A percentile compares a stretch with the other conserved stretches of the same genome.
These are phyloP conservation scores for Pestalotiopsis sp. DNA, from an alignment of 2,329 filamentous ascomycete genomes.

Conservation along the genomic window DNA sequence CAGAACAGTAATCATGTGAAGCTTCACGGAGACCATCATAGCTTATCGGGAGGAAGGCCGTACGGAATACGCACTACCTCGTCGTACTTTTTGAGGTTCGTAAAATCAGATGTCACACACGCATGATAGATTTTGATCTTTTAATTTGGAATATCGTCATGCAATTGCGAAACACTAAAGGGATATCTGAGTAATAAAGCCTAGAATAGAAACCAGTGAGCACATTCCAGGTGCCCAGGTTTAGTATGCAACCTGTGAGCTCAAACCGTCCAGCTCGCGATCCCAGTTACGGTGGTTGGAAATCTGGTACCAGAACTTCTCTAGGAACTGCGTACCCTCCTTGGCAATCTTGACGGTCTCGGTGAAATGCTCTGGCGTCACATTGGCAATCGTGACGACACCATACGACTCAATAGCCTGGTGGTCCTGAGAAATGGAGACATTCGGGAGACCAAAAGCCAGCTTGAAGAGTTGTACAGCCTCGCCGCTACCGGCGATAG, in stretches of 20 bases:
- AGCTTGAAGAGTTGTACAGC: constrained; percentile 62
- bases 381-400: constrained; percentile 66
- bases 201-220: neutral
- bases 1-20: too few species aligned
- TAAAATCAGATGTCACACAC: too few species aligned
- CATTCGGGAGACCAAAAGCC: constrained; percentile 43
- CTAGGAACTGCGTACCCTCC: constrained; percentile 67
- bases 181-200: neutral
- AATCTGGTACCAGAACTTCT: constrained; percentile 69
- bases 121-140: too few species aligned
- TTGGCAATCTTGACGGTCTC: constrained; percentile 65
- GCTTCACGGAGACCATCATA: too few species aligned
- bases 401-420: constrained; percentile 70
- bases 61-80: too few species aligned
- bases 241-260: constrained; percentile 68
- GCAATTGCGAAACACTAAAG: neutral
- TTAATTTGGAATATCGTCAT: too few species aligned
- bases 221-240: neutral
- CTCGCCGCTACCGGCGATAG: constrained; percentile 75
- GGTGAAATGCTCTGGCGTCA: constrained; percentile 56
- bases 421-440: constrained; percentile 42
- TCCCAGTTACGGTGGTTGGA: constrained; percentile 73
- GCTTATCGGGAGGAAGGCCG: too few species aligned
- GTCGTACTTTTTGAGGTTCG: too few species aligned
- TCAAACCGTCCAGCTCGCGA: constrained; percentile 71